Evolutionary conservation across 768 basidiomycete genomes (phyloP), one percentile per base, ranked within the genome.

Genomic region (Pleurotus citrinopileatus): DNA sequence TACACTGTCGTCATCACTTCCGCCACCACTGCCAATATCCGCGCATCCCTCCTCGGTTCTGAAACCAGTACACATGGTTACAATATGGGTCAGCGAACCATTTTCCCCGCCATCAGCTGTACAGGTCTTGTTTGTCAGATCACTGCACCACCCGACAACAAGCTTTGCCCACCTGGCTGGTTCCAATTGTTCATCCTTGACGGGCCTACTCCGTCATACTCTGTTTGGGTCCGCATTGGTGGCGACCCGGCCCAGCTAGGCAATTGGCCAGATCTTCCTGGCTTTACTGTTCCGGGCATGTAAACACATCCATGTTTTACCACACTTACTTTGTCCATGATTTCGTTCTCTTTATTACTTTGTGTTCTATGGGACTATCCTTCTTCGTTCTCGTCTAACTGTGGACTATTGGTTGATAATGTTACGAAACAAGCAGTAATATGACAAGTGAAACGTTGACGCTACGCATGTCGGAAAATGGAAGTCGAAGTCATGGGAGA

Each of bases 31-130:
- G 57, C 68, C 3, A 70, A 62, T n/a, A 61, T 95, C 71, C 71
- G 76, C 1, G 70, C 83, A 28, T 91, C 82, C 15, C 86, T 86
- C 56, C 69, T 86, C 55, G 88, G 75, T 61, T 88, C 87, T 2
- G 80, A 80, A 0, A 88, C 88, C 26, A 88, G 85, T 54, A 89
- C 87, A 0, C 88, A 89, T 62, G 89, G 88, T 10, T 90, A 90
- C 59, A 70, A 80, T 0, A 90, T 91, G 86, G 87, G 86, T 1
- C 78, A 80, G 2, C 77, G 87, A 53, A 83, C 80, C 1, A 69
- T 91, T 59, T 90, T 91, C 74, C 87, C 93, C 3, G 79, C 75
- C 12, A 87, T 93, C 65, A 72, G 79, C 6, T 88, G 84, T 65
- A 61, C 77, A 2, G 90, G 86, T 10, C 84, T 78, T 42, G 83